Conservation (phyloP, 163 green algal species). For the Coccomyxa subellipsoidea region DNA sequence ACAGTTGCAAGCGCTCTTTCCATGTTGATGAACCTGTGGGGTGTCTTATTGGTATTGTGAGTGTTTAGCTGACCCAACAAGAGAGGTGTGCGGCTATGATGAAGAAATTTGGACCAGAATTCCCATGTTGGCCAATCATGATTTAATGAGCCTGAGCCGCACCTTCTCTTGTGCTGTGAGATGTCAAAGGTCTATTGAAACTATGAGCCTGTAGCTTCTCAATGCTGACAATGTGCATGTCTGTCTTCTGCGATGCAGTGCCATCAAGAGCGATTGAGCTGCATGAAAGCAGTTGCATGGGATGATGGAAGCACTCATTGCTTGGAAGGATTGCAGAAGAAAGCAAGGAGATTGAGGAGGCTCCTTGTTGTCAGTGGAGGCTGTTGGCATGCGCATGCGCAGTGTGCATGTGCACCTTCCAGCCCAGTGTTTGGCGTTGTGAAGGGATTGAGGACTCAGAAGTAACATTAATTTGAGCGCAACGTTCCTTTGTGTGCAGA, state of each 20-base stretch:
- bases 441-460: no score
- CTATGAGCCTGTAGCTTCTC: no score
- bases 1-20: not conserved
- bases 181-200: no score
- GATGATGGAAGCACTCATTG: not conserved
- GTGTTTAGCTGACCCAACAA: not conserved
- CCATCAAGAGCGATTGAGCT: conserved; percentile 9
- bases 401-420: no score
- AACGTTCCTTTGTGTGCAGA: no score
- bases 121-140: not conserved
- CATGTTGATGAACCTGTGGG: not conserved
- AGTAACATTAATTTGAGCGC: no score
- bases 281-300: not conserved
- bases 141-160: conserved; percentile 12
- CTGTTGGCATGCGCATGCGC: no score
- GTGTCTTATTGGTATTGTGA: not conserved
- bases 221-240: not conserved
- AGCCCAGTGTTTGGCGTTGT: no score
- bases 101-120: not conserved
- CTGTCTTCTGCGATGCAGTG: not conserved
- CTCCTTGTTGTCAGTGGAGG: no score
- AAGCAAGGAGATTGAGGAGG: no score
- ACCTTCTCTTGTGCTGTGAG: no score
- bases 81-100: not conserved
- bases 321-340: not conserved